Percentiles rank a stretch among this genome's conserved stretches.
Evolutionary conservation across 2,329 filamentous ascomycete species (phyloP).

Genomic region (Endoconidiophora polonica): DNA sequence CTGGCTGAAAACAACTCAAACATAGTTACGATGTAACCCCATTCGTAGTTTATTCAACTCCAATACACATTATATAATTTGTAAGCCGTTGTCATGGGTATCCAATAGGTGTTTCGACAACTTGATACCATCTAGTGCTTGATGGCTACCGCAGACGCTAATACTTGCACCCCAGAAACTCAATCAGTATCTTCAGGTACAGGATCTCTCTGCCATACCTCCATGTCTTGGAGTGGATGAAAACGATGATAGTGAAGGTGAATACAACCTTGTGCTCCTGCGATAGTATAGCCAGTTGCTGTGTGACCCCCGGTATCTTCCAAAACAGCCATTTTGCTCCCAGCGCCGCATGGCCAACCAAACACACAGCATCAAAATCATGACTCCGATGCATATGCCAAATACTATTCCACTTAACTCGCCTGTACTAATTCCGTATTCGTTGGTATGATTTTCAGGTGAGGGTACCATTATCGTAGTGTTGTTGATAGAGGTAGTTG

Average conservation of each 20-base stretch:
- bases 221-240: too few species aligned
- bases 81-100: too few species aligned
- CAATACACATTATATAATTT: too few species aligned
- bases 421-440: neutral
- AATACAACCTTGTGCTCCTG: neutral
- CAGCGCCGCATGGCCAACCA: slow-evolving; percentile 7
- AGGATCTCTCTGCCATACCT: too few species aligned
- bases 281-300: neutral
- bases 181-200: too few species aligned
- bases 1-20: too few species aligned
- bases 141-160: too few species aligned
- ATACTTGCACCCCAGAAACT: too few species aligned
- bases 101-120: too few species aligned
- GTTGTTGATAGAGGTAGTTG: neutral
- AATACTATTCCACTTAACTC: slow-evolving; percentile 10
- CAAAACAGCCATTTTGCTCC: slow-evolving; percentile 4
- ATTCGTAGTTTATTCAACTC: too few species aligned
- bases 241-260: neutral
- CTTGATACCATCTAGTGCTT: too few species aligned
- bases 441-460: neutral
- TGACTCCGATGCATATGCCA: slow-evolving; percentile 5
- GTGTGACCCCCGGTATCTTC: neutral
- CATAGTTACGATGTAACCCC: too few species aligned
- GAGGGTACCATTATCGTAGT: neutral
- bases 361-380: neutral